Evolutionary conservation across 257 asterid species (phyloP).

Genomic region (Avicennia marina): DNA sequence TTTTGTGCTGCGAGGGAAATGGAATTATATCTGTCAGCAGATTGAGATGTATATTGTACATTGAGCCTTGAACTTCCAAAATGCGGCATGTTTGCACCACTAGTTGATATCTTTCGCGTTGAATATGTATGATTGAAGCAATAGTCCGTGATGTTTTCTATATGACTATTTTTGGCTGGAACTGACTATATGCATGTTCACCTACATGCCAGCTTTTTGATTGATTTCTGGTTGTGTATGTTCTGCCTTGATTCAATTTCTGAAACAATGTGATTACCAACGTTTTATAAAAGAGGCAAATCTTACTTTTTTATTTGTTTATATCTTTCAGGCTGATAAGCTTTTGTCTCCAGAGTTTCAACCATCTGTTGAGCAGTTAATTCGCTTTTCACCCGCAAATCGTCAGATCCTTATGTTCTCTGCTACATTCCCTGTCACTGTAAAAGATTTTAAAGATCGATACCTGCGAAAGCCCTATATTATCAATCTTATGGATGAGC

Average conservation of each 20-base stretch:
- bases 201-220: too few species aligned
- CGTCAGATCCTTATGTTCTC: slow-evolving; percentile 75
- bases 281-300: not conserved
- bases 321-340: slow-evolving; percentile 60
- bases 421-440: slow-evolving; percentile 80
- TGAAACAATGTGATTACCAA: slow-evolving; percentile 5
- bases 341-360: slow-evolving; percentile 77
- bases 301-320: not conserved
- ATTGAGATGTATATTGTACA: too few species aligned
- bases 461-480: slow-evolving; percentile 56
- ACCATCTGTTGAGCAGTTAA: slow-evolving; percentile 67
- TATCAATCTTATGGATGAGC: slow-evolving; percentile 81
- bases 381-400: slow-evolving; percentile 39
- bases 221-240: too few species aligned
- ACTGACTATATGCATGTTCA: too few species aligned
- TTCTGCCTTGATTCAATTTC: slow-evolving; percentile 8
- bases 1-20: not conserved
- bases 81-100: too few species aligned
- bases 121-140: too few species aligned
- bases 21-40: not conserved
- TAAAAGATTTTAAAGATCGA: slow-evolving; percentile 63
- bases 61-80: too few species aligned
- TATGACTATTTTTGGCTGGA: too few species aligned
- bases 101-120: too few species aligned
- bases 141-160: too few species aligned